Conservation (phyloP, 2,329 filamentous ascomycete species). For the Nemania sp. region DNA sequence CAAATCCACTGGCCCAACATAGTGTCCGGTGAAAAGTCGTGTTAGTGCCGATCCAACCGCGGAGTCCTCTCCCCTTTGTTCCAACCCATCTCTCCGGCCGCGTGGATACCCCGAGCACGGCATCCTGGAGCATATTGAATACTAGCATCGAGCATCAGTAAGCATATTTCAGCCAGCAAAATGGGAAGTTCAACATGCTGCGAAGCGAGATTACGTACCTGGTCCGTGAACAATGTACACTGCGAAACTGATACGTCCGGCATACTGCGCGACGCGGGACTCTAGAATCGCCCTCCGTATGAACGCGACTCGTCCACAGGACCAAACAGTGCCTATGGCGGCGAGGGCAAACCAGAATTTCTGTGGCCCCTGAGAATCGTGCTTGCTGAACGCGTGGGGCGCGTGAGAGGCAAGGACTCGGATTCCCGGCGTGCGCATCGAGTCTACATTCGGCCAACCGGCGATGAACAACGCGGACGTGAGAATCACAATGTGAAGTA, state of each 20-base stretch:
- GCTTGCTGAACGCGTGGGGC: conserved; percentile 40
- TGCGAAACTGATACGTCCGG: conserved; percentile 57
- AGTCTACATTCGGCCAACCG: conserved; percentile 46
- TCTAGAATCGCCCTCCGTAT: conserved; percentile 47
- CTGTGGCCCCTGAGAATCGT: conserved; percentile 39
- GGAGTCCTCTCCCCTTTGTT: conserved; percentile 34
- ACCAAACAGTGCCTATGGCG: conserved; percentile 44
- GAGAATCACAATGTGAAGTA: conserved; percentile 36
- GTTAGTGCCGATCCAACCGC: conserved; percentile 40
- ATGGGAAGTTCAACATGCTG: background rate
- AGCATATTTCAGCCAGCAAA: background rate
- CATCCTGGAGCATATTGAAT: conserved; percentile 43
- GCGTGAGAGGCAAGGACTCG: conserved; percentile 20
- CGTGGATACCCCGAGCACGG: conserved; percentile 35
- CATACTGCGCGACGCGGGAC: conserved; percentile 54
- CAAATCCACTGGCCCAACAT: conserved; percentile 45
- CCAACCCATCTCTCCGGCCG: conserved; percentile 31
- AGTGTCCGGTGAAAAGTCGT: conserved; percentile 37
- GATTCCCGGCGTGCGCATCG: conserved; percentile 39
- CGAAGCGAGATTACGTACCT: background rate
- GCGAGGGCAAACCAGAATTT: conserved; percentile 45
- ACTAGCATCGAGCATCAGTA: conserved; percentile 35
- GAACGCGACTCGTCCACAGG: conserved; percentile 42
- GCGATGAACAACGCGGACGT: conserved; percentile 41
- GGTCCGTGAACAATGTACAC: conserved; percentile 59